These are phyloP conservation scores for Papilionanthe hybrid DNA, from an alignment of 116 monocot species.

Conservation along the genomic window DNA sequence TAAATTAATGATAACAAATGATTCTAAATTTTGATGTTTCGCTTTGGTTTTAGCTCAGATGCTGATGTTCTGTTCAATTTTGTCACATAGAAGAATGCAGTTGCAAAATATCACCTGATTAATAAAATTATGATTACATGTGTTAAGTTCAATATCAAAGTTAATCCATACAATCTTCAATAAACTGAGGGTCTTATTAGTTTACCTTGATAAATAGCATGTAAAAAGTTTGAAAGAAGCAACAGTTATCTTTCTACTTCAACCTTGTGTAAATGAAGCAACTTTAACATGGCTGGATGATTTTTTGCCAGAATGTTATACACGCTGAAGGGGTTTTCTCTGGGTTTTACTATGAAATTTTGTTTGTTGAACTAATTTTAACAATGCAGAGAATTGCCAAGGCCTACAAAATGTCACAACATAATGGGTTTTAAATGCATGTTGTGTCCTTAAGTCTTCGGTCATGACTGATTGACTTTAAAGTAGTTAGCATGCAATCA, in stretches of 20 bases:
- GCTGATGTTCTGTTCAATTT: background rate
- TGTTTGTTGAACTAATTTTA: no score
- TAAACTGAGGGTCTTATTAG: background rate
- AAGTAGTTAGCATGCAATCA: background rate
- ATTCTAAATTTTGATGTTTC: background rate
- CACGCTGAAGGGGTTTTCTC: background rate
- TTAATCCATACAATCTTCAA: background rate
- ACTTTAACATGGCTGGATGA: background rate
- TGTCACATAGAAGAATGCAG: background rate
- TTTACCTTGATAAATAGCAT: background rate
- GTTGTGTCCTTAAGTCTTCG: no score
- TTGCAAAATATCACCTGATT: no score
- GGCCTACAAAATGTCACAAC: no score
- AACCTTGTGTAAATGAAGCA: background rate
- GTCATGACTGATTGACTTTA: no score
- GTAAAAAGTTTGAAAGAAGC: background rate
- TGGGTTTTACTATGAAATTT: background rate
- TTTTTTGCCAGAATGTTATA: background rate
- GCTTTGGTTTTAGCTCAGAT: background rate
- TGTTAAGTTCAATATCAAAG: background rate
- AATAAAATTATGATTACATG: background rate
- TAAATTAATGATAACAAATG: background rate
- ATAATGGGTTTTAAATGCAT: no score
- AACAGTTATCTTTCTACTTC: background rate
- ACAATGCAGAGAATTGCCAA: no score